Base-by-base conservation (phyloP, 768 basidiomycete genomes). In the Rubroboletus pulcherrimus region DNA sequence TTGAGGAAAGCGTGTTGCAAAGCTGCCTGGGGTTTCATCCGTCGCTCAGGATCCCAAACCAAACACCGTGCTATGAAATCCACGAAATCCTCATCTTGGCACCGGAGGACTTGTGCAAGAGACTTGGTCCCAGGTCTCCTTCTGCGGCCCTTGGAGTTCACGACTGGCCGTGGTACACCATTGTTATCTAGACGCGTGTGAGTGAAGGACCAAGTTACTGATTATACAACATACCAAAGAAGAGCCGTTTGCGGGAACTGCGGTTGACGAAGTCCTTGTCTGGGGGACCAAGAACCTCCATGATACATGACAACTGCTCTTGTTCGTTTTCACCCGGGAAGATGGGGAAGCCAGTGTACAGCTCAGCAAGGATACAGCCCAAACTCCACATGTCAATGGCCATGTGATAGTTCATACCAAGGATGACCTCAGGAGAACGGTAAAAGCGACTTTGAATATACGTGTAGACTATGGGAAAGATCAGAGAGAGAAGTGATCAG, bases 381-480 rank as follows among this genome's bases (percentile, higher is more conserved):
- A 99, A 73, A 77, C 93, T 96, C 97, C 97, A 99, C 95, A 99
- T 99, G 70, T 98, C 93, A 59, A 95, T 96, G 34, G 91, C 94
- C 93, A 97, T 98, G 68, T 96, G 93, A 71, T 99, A 99, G 71
- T 94, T 97, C 89, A 96, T 92, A 51, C 97, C 97, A 38, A 99
- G 83, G 53, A 99, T 99, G 63, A 99, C 96, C 74, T 99, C 97
- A 4, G 97, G 97, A 19, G 94, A 97, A n/a, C 97, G 93, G 75
- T 99, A 99, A 78, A 99, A 99, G 40, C 97, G 91, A 75, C 93
- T 96, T 73, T 98, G 97, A 61, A 99, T 98, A 68, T 99, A 99
- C 1, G 97, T 99, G 72, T 98, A 99, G 59, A 99, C 97, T 99
- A 59, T 5, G 26, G 41, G 43, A 56, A 41, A 45, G 35, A 49